Evolutionary conservation across 2,329 filamentous ascomycete species (phyloP), one percentile per base, ranked within the genome.

Genomic region (Talaromyces sp.): DNA sequence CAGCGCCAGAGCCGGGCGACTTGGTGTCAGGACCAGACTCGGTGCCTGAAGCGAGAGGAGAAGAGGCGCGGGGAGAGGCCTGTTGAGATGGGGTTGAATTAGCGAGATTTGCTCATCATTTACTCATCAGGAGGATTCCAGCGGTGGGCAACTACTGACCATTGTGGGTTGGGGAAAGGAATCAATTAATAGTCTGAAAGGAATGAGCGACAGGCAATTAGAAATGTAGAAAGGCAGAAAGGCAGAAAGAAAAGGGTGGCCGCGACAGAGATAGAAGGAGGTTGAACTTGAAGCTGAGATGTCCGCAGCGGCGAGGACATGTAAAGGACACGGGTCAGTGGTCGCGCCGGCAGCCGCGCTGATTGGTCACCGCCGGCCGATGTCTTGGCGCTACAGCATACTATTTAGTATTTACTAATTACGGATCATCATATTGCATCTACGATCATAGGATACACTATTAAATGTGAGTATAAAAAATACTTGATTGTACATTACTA

Each of bases 1-100:
- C 76, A 57, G 71, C 71, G 58, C 70, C 72, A 62, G 69, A 58
- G 55, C 43, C 56, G 41, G 64, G 63, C 43, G 73, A 71, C 68
- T 77, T 77, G 65, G 78, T 70, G 62, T 79, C 76, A 50, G 76
- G 70, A 59, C 76, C 77, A 49, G 77, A 80, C 64, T 79, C 75
- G 56, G 76, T 75, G 59, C 75, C 74, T 60, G 76, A 78, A 68
- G 75, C 76, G 68, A 77, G 69, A 67, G 75, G 76, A 64, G 76
- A 78, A 55, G 76, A 69, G 63, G 76, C 72, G 68, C 74, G 74
- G 50, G 73, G 71, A 59, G 74, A 75, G 58, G 75, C 71, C 74
- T 77, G 24, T 51, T 14, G 13, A 52, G 14, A 27, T 52, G 49
- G 49, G 19, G 4, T 52, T 9, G 49, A 21, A 24, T 27, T 26